Evolutionary conservation across 2,329 filamentous ascomycete species (phyloP), one percentile per base, ranked within the genome.

Genomic region (Hypoxylon sp.): DNA sequence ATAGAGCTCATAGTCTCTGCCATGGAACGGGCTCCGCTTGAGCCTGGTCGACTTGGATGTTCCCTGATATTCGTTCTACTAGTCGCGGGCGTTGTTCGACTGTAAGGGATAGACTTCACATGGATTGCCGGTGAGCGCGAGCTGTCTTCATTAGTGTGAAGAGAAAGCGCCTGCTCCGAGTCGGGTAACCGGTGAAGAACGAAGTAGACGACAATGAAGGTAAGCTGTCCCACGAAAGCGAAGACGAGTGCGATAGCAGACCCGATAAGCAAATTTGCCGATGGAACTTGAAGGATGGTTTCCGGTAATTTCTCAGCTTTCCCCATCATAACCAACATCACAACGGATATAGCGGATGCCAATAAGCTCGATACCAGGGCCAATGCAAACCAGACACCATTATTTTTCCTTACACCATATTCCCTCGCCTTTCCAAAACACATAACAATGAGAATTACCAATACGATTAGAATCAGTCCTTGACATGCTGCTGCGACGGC

Each of bases 101-200:
- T 67, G 73, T 88, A 88, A 2, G 82, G 84, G 19, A 88, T 80
- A 3, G 85, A 80, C 76, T 88, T 88, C 71, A 87, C 77, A n/a
- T 81, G 79, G 28, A 76, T 76, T 19, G 76, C 70, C 10, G 76
- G 73, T 9, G 76, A 75, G 9, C 75, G 74, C 38, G 67, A 74
- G 32, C 73, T 75, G 41, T 79, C 77, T 25, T 80, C 78, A 7
- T 78, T 76, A 30, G 76, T 75, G 32, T 77, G 74, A 43, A 78
- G 74, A 36, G 76, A 76, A 14, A 68, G 65, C 2, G 73, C 73
- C 48, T 74, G 69, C n/a, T 71, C 75, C 7, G 73, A 70, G 28
- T 72, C 73, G n/a, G 74, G 70, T 1, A 77, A 61, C 25, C 83
- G 80, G 21, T 75, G 77, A 34, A 77, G 65, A 32, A 85, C 70